Base-by-base conservation (phyloP, 2,329 filamentous ascomycete species). In the Graphium sp. region DNA sequence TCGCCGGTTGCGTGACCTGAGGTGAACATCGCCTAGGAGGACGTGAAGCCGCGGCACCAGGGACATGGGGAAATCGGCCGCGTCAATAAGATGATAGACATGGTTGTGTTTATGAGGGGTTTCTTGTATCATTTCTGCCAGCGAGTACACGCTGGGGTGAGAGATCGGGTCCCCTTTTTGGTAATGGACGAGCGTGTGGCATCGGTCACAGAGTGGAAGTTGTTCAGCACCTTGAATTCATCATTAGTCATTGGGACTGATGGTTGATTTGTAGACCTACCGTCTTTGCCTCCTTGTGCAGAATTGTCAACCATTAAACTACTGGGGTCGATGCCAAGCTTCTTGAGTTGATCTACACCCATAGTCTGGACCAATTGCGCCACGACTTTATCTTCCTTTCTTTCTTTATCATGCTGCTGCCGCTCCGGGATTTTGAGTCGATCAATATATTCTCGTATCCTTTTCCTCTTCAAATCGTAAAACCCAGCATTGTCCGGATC, bases 21-120 rank as follows among this genome's bases (percentile, higher is more conserved):
- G 60, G 6, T 75, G 73, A 34, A 81, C 74, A 7, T 84, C 58
- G 19, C 74, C 61, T 2, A 94, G 60, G 1, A 82, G 58, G 6
- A 67, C 58, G 34, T 78, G 68, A 7, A 98, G 66, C 24, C 74
- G 70, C 1, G 83, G 81, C 4, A 95, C 62, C 10, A 98, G 55
- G 2, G 89, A 94, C 68, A 98, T 80, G 13, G 89, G 89, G 38
- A 98, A 95, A 50, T 98, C 89, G 34, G 85, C 89, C 3, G 89
- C 87, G 45, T 98, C 89, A 14, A 98, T 58, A 16, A 98, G 64
- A 50, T 98, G 89, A 47, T 95, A 98, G 35, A 98, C 75, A 50
- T 94, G 82, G 43, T 98, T 95, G 46, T 80, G 70, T 46, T 80
- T 80, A 52, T 91, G 75, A 0, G 85, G 85, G 2, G 87, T 92